Base-by-base conservation (phyloP, 768 basidiomycete species). In the Pleurotus ostreatus region DNA sequence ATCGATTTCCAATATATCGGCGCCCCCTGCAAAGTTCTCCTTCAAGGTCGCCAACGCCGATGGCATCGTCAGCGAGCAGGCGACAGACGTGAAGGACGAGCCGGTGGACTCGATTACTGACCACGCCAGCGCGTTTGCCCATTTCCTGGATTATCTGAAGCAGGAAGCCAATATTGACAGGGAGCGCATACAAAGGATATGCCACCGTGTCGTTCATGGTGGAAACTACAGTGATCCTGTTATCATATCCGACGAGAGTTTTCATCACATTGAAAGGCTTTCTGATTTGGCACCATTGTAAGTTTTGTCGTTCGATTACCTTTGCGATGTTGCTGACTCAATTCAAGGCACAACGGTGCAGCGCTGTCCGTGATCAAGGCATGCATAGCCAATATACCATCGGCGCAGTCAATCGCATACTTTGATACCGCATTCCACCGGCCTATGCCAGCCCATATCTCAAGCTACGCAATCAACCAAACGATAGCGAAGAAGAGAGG, bases 381-480 rank as follows among this genome's bases (percentile, higher is more conserved):
- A 0, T 88, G 86, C 61, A 75, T 89, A 15, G 66, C 78, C 3
- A 72, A 73, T 1, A 75, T 96, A 15, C 88, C 90, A 0, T 65
- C 82, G 11, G 80, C 93, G 16, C 78, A 75, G 26, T 89, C 89
- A 0, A 79, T 95, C 49, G 89, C 93, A 0, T 90, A 88, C 64
- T 97, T 96, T 65, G 94, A 97, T 69, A 91, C 92, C 0, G 79
- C 89, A 4, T 93, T 93, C 71, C 91, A 96, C 69, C 78, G 77
- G 46, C 78, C 88, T 8, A 80, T 98, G 13, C 91, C 92, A 0
- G 62, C 70, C 4, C 86, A 93, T 63, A 83, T 94, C 54, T 81
- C 88, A 39, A 88, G 82, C 51, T 95, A 94, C 65, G 83, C 92
- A 0, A 86, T 96, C 52, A 73, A 87, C 59, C 87, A 81, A 61